Conservation (phyloP, 1,284 basidiomycete genomes). For the Fomitopsis betulina region DNA sequence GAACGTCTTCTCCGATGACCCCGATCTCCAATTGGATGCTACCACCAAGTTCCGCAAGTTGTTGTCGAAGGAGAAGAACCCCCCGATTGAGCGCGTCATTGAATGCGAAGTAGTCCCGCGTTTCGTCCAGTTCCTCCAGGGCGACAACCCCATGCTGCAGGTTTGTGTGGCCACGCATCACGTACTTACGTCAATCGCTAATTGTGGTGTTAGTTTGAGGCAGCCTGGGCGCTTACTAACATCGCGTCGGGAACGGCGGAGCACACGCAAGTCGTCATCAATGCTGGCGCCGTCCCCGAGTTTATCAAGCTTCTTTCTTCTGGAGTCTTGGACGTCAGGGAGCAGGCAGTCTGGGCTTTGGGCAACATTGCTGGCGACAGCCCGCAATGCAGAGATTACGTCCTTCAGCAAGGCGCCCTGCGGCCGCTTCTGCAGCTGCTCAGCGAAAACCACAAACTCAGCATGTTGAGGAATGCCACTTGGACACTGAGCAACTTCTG, state of each 20-base stretch:
- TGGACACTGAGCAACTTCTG: slow-evolving; percentile 99
- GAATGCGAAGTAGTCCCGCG: slow-evolving; percentile 96
- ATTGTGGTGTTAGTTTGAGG: slow-evolving; percentile 75
- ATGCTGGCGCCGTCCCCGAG: slow-evolving; percentile 92
- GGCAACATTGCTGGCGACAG: slow-evolving; percentile 97
- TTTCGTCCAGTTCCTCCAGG: slow-evolving; percentile 93
- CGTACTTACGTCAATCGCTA: slow-evolving; percentile 1
- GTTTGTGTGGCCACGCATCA: slow-evolving; percentile 34
- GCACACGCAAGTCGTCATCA: slow-evolving; percentile 98
- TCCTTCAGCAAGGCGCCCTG: slow-evolving; percentile 73
- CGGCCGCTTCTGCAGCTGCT: slow-evolving; percentile 68
- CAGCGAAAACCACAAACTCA: slow-evolving; percentile 90
- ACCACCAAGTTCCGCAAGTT: slow-evolving; percentile 98
- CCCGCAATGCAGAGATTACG: slow-evolving; percentile 90
- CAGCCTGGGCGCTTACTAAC: slow-evolving; percentile 99
- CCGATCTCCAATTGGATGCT: slow-evolving; percentile 90
- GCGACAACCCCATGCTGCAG: slow-evolving; percentile 92
- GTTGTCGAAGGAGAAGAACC: slow-evolving; percentile 99
- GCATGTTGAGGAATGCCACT: slow-evolving; percentile 96
- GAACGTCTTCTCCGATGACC: slow-evolving; percentile 90
- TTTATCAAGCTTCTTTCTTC: slow-evolving; percentile 94
- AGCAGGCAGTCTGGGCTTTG: slow-evolving; percentile 96
- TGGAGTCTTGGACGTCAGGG: slow-evolving; percentile 85
- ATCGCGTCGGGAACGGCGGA: slow-evolving; percentile 99
- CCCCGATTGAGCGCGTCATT: slow-evolving; percentile 99